Evolutionary conservation across 1,139 yeast genomes (phyloP), one percentile per base, ranked within the genome.

Genomic region (Candida smagusa): DNA sequence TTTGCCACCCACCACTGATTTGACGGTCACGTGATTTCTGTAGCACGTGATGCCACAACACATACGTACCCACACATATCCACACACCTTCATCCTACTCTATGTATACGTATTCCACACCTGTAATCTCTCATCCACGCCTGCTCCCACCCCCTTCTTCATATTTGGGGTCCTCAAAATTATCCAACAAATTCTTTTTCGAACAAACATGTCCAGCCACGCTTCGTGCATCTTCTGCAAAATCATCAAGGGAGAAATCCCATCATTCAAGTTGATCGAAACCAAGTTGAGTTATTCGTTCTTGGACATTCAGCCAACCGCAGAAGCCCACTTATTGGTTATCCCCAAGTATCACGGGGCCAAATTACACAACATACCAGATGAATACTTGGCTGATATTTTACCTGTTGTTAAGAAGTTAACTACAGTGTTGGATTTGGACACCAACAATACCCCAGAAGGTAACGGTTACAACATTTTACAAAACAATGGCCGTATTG

Each of bases 331-430:
- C 59, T 79, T 94, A 28, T 69, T 90, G 53, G 78, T 90, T 36
- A 88, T 90, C 48, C 97, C 97, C 44, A 90, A 90, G 61, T 76
- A 77, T 61, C 97, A 89, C 58, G 97, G 96, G 27, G 96, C 87
- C 34, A 87, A 84, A 62, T 72, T 90, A 46, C 97, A 90, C 69
- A 81, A 88, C 56, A 69, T 90, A 41, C 96, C 97, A 9, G 97
- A 90, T 60, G 97, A 89, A 49, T 80, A 86, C 54, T 69, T 90
- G 48, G 74, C 82, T 9, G 98, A 92, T 53, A 61, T 90, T 42
- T 73, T 90, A 45, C 97, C 97, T 12, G 79, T 86, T 33, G 88
- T 90, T 35, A 90, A 89, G 72, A 86, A 81, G 58, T 72, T 92
- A 53, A 88, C 94, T 45, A 72, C 77, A 49, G 86, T 85, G 3